Conservation (phyloP, 2,329 filamentous ascomycete genomes). For the Apiospora arundinis region DNA sequence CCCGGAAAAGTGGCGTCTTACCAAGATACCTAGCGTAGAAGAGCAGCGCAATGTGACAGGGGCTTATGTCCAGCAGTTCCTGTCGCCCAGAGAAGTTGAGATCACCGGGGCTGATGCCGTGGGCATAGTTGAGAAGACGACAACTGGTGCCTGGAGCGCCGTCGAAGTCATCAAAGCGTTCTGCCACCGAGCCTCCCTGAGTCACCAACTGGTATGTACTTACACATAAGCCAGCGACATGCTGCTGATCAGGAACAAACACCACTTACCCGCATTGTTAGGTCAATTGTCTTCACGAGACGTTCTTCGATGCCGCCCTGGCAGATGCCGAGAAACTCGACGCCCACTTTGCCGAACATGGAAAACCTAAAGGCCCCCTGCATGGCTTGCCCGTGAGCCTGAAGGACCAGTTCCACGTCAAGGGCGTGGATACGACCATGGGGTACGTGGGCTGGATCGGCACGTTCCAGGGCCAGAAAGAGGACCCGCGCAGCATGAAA, state of each 20-base stretch:
- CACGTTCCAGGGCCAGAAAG: conserved; percentile 20
- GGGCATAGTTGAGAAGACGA: conserved; percentile 17
- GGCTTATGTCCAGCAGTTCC: conserved; percentile 13
- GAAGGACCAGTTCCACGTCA: conserved; percentile 37
- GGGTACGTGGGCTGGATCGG: conserved; percentile 33
- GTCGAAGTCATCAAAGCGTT: conserved; percentile 21
- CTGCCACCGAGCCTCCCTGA: conserved; percentile 21
- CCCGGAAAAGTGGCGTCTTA: conserved; percentile 20
- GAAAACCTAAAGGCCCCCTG: conserved; percentile 25
- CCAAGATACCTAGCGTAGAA: conserved; percentile 19
- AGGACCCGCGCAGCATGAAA: conserved; percentile 8
- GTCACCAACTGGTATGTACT: conserved; percentile 22
- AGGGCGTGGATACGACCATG: conserved; percentile 34
- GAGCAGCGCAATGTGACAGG: conserved; percentile 22
- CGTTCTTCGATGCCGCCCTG: conserved; percentile 21
- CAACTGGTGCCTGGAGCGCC: conserved; percentile 7
- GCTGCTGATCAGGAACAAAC: neutral
- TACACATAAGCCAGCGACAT: no score
- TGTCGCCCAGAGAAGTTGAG: conserved; percentile 11
- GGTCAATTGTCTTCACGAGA: conserved; percentile 22
- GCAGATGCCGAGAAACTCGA: conserved; percentile 21
- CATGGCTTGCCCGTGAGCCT: conserved; percentile 36
- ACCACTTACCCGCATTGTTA: neutral
- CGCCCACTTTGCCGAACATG: neutral
- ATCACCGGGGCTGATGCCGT: conserved; percentile 19